Base-by-base conservation (phyloP, 148 eudicot genomes). In the Fallopia convolvulus region DNA sequence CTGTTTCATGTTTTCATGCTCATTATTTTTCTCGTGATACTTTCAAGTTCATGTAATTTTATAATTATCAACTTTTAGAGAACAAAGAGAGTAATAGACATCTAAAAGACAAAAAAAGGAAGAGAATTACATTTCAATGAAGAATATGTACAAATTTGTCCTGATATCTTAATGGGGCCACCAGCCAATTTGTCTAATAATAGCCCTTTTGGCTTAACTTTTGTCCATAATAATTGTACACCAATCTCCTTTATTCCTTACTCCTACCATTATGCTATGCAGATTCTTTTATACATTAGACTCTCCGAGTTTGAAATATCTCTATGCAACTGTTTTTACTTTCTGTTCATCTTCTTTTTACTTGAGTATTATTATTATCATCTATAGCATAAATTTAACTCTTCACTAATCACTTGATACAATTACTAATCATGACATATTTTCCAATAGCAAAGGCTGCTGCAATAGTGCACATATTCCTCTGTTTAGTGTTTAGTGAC, bases 191-290 rank as follows among this genome's bases (percentile, higher is more conserved):
- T 61, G 15, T 30, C 39, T 61, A 61, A 61, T 61, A 26, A 61
- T 11, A 61, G 36, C 68, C 68, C 75, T 21, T 39, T 39, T 20
- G 50, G 32, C 17, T n/a, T 44, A 39, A 42, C 75, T 41, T 72
- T 72, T 39, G 75, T 39, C 75, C 75, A 10, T 47, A 72, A 72
- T 72, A 42, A 72, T 72, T 72, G 75, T 47, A 72, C 32, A 1
- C 49, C n/a, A 15, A 70, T 39, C 49, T 72, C 23, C 75, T 11
- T 20, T n/a, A 47, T 72, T 50, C 47, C 17, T n/a, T 12, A 61
- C 33, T 61, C 68, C 39, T 8, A 20, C 65, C 30, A 58, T 58
- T 8, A 23, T 58, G 30, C 26, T 71, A 14, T 40, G 48, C 46
- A 15, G 56, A 52, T 52, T 52, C 56, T 6, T 15, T 52, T 14